Base-by-base conservation (phyloP, 495 filamentous ascomycete genomes). In the Polyplosphaeria fusca region DNA sequence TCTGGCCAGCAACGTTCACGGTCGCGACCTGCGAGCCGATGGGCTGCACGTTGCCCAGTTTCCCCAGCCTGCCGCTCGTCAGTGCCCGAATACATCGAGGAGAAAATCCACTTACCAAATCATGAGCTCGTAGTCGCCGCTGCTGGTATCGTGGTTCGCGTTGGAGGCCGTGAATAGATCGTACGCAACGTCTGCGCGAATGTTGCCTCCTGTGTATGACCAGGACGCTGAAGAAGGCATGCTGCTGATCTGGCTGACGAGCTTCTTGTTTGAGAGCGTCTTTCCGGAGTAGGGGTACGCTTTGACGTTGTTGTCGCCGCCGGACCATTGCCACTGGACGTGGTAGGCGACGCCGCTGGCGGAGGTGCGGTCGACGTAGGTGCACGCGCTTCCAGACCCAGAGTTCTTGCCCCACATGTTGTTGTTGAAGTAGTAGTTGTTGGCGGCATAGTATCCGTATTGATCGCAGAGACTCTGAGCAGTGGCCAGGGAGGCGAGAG, bases 111-210 rank as follows among this genome's bases (percentile, higher is more conserved):
- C 70, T 55, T 55, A 77, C 74, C 76, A 79, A 18, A 79, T 71
- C 76, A 77, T 77, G 23, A 79, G 57, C 52, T 79, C 75, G 52
- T 76, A 77, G 44, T 79, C 74, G 16, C 75, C 75, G 25, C 70
- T 69, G 37, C 59, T 73, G 1, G 67, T 78, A n/a, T 48, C 63
- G 55, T 77, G 75, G 39, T 76, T 71, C 12, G 67, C 69, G 55
- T 77, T 70, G 3, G 71, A 66, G 0, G 74, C 70, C 1, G 75
- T 79, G 58, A 79, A 79, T 18, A 77, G 55, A 54, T 77, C 75
- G 44, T 77, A 77, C 0, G 75, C 69, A 9, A 79, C 75, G 61
- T 79, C 70, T 14, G 74, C 73, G 9, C 61, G 59, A 57, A 77
- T 66, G 49, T 70, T 61, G 44, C 55, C 70, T 30, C 67, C 71